phyloP scores from a whole-genome alignment of 2,329 filamentous ascomycete species.

The Fusarium sp. region DNA sequence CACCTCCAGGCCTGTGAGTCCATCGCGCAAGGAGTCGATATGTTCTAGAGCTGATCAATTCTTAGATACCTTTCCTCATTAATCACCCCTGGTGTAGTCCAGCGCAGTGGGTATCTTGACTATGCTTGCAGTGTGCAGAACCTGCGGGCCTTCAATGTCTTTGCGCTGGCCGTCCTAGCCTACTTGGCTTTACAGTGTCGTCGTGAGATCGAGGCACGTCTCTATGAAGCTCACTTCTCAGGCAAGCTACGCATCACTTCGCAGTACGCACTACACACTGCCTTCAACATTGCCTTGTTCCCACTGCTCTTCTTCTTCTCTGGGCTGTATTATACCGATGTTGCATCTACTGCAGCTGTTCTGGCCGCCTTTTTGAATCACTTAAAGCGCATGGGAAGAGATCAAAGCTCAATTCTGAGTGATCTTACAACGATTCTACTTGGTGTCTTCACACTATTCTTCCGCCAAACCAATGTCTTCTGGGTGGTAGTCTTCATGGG shows the following conservation, averaged over 20 bases:
- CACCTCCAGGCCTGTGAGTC: constrained; percentile 83
- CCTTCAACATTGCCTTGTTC: constrained; percentile 84
- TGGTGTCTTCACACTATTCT: constrained; percentile 75
- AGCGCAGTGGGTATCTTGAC: constrained; percentile 1
- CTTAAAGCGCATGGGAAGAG: constrained; percentile 56
- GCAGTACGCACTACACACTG: constrained; percentile 66
- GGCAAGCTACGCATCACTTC: constrained; percentile 47
- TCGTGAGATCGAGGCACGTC: constrained; percentile 60
- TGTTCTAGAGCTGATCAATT: constrained; percentile 11
- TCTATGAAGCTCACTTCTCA: constrained; percentile 43
- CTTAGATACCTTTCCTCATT: constrained; percentile 60
- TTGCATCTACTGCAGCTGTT: constrained; percentile 82
- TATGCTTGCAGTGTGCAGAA: constrained; percentile 47
- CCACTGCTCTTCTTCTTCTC: constrained; percentile 97
- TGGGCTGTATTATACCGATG: constrained; percentile 93
- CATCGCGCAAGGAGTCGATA: not conserved
- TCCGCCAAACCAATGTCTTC: constrained; percentile 96
- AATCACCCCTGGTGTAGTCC: constrained; percentile 41
- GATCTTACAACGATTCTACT: constrained; percentile 61
- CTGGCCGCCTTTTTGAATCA: constrained; percentile 74
- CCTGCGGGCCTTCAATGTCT: constrained; percentile 62
- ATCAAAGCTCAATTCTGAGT: constrained; percentile 50
- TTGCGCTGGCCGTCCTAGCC: constrained; percentile 54
- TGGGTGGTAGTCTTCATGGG: constrained; percentile 88
- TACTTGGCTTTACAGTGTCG: constrained; percentile 64